phyloP scores from a whole-genome alignment of 176 grass and related monocot species.

The Oryza rufipogon region DNA sequence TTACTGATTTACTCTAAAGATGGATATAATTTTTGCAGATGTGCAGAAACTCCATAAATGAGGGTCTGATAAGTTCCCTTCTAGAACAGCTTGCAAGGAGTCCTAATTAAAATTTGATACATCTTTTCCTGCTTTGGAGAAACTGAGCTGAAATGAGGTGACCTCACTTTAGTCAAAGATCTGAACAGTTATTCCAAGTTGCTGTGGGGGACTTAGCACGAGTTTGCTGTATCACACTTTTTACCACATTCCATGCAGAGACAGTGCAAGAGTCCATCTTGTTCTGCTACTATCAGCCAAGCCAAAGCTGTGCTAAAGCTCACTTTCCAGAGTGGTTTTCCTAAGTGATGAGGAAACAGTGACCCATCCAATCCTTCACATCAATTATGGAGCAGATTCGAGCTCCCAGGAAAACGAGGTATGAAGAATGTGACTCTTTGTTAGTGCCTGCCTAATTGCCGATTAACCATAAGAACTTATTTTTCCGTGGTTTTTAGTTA shows the following conservation, averaged over 20 bases:
- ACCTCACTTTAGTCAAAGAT: conserved; percentile 2
- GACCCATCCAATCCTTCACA: conserved; percentile 17
- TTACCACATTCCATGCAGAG: conserved; percentile 9
- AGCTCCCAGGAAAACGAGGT: not conserved
- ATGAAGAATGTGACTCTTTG: not conserved
- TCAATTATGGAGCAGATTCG: not conserved
- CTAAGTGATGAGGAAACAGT: not conserved
- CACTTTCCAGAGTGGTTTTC: not conserved
- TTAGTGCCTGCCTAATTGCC: conserved; percentile 5
- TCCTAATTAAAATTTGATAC: not conserved
- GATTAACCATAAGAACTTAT: not conserved
- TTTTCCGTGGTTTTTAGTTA: not conserved
- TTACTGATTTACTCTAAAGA: not conserved
- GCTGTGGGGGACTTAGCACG: not conserved
- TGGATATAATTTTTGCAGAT: not conserved
- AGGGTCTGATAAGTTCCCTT: not conserved
- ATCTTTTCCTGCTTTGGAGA: not conserved
- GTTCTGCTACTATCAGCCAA: not conserved
- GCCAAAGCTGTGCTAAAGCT: not conserved
- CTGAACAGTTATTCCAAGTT: not conserved
- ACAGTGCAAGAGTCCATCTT: conserved; percentile 18
- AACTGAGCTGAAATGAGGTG: not conserved
- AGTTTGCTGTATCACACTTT: not conserved
- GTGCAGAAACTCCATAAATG: not conserved
- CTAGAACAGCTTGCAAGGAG: not conserved